Conservation (phyloP, 2,329 filamentous ascomycete species). For the Aspergillus niger region DNA sequence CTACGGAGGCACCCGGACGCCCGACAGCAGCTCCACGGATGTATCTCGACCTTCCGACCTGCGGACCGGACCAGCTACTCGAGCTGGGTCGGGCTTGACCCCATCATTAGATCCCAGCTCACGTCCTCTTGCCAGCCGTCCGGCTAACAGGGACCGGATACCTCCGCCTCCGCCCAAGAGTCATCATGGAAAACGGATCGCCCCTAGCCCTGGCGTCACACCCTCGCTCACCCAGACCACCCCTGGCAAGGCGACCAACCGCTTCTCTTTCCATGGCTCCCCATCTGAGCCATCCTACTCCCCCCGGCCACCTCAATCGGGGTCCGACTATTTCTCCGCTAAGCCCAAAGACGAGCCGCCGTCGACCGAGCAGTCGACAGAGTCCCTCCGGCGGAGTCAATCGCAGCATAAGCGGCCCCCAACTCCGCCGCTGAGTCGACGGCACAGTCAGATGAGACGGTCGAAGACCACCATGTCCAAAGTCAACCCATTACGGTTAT, state of each 20-base stretch:
- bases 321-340: slow-evolving; percentile 44
- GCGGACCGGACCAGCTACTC: slow-evolving; percentile 51
- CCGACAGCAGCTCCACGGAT: slow-evolving; percentile 49
- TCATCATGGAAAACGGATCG: slow-evolving; percentile 75
- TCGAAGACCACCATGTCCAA: slow-evolving; percentile 39
- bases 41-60: slow-evolving; percentile 52
- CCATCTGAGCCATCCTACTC: slow-evolving; percentile 26
- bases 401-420: slow-evolving; percentile 47
- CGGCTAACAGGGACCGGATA: slow-evolving; percentile 57
- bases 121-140: slow-evolving; percentile 34
- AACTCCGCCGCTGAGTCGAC: slow-evolving; percentile 51
- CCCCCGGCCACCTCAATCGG: slow-evolving; percentile 54
- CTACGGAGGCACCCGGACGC: slow-evolving; percentile 19
- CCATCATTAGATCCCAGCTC: slow-evolving; percentile 56
- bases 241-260: slow-evolving; percentile 29
- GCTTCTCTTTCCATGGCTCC: slow-evolving; percentile 29
- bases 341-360: slow-evolving; percentile 16
- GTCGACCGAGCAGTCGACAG: slow-evolving; percentile 19
- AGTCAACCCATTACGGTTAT: slow-evolving; percentile 34
- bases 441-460: slow-evolving; percentile 49
- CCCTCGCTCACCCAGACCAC: slow-evolving; percentile 27
- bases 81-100: slow-evolving; percentile 61
- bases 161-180: slow-evolving; percentile 72
- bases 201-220: slow-evolving; percentile 37
- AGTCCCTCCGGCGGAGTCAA: slow-evolving; percentile 33